Evolutionary conservation across 768 basidiomycete genomes (phyloP).

Genomic region (Porphyrellus cyaneotinctus): DNA sequence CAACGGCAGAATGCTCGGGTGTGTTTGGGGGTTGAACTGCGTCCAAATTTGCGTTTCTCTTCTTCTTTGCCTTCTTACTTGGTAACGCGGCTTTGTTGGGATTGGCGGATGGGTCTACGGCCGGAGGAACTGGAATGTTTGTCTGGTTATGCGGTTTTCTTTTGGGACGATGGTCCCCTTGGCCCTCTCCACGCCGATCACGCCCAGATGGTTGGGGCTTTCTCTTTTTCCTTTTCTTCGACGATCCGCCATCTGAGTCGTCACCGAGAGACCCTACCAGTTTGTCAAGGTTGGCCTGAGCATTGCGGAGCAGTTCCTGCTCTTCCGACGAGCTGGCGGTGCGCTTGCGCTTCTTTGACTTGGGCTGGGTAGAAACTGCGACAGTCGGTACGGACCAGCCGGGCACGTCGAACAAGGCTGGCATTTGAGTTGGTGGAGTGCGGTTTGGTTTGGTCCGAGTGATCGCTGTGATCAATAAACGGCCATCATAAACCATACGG

Average conservation of each 20-base stretch:
- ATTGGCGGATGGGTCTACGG: conserved; percentile 8
- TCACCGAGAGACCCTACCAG: conserved; percentile 47
- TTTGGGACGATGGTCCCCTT: neutral
- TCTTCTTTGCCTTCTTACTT: conserved; percentile 19
- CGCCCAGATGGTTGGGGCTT: conserved; percentile 4
- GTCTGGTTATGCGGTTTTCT: neutral
- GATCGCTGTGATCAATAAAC: neutral
- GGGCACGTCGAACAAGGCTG: conserved; percentile 57
- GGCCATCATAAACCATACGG: neutral
- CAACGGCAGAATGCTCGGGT: conserved; percentile 11
- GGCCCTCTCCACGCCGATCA: conserved; percentile 4
- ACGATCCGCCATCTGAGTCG: conserved; percentile 20
- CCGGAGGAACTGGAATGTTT: conserved; percentile 9
- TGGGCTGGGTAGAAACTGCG: conserved; percentile 36
- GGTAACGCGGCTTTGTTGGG: neutral
- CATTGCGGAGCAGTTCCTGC: conserved; percentile 34
- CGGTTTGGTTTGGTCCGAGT: conserved; percentile 6
- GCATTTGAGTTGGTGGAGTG: conserved; percentile 12
- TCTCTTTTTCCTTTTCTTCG: conserved; percentile 20
- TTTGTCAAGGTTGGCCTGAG: conserved; percentile 57
- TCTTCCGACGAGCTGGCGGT: conserved; percentile 37
- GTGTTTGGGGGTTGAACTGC: conserved; percentile 21
- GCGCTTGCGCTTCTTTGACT: conserved; percentile 49
- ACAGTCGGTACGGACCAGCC: conserved; percentile 58
- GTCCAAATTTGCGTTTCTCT: conserved; percentile 18